Conservation (phyloP, 139 green algal genomes). For the Limnomonas spitsbergensis region DNA sequence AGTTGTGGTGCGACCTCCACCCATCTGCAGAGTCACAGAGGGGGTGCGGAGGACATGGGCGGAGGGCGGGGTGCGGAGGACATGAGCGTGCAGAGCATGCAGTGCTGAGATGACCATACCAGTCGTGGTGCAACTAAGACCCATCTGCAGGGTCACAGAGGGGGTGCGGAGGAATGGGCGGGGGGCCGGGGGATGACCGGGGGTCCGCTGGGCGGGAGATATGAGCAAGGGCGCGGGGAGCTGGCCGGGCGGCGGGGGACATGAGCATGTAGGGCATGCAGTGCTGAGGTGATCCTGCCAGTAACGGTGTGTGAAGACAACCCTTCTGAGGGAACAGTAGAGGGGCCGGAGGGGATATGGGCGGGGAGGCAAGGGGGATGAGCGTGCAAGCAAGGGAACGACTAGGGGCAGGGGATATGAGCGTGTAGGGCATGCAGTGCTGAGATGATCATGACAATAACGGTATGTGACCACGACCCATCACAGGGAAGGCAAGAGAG, state of each 20-base stretch:
- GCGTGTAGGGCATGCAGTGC: background rate
- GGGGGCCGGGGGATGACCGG: too few species aligned
- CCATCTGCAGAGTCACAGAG: constrained; percentile 71
- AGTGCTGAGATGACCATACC: background rate
- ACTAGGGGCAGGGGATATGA: background rate
- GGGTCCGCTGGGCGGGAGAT: too few species aligned
- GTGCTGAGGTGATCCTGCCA: background rate
- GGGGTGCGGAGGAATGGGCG: too few species aligned
- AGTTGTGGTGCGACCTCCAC: constrained; percentile 81
- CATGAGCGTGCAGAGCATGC: background rate
- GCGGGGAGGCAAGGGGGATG: background rate
- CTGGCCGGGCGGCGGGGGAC: background rate
- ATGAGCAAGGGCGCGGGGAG: too few species aligned
- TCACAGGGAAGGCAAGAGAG: too few species aligned
- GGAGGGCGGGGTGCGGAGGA: background rate
- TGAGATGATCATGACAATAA: background rate
- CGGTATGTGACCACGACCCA: too few species aligned
- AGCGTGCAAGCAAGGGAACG: background rate
- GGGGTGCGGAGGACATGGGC: too few species aligned
- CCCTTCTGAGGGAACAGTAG: constrained; percentile 71
- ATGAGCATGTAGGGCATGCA: background rate
- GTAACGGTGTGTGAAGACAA: constrained; percentile 78
- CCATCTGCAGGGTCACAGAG: constrained; percentile 71
- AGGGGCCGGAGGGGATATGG: too few species aligned
- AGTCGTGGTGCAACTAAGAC: constrained; percentile 81